A percentile compares a stretch with the other conserved stretches of the same genome.
Conservation (phyloP, 2,329 filamentous ascomycete genomes). For the Beauveria australis region DNA sequence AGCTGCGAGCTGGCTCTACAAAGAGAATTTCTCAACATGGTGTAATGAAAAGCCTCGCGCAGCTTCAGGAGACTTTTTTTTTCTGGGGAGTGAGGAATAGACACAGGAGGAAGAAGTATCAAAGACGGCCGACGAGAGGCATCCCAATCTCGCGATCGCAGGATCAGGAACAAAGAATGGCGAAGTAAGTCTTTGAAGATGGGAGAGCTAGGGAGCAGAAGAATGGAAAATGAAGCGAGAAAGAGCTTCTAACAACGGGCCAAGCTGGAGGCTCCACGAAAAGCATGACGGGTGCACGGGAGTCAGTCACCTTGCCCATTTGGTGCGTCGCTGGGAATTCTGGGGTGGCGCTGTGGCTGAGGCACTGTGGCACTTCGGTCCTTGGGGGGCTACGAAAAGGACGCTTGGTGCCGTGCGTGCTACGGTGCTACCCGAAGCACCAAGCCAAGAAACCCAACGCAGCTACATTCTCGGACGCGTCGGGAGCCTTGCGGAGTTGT, state of each 20-base stretch:
- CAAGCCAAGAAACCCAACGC: not conserved
- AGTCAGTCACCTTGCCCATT: conserved; percentile 6
- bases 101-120: conserved; percentile 11
- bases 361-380: not conserved
- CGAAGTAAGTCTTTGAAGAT: conserved; percentile 38
- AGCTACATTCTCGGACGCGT: conserved; percentile 3
- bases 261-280: conserved; percentile 11
- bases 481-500: not conserved
- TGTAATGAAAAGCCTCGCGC: conserved; percentile 26
- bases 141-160: conserved; percentile 26
- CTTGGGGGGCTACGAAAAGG: not conserved
- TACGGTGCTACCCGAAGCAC: too few species aligned
- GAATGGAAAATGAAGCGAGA: conserved; percentile 13
- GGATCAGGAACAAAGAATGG: conserved; percentile 31
- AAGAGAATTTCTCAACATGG: conserved; percentile 66
- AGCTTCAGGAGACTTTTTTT: conserved; percentile 13
- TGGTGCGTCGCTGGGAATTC: not conserved
- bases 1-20: conserved; percentile 58
- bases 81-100: not conserved
- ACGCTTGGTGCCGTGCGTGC: not conserved
- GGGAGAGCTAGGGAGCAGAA: conserved; percentile 13
- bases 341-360: not conserved
- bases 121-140: conserved; percentile 20
- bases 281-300: conserved; percentile 11
- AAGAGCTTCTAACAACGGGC: not conserved